phyloP scores from a whole-genome alignment of 495 filamentous ascomycete species.

The Neurospora sp. region DNA sequence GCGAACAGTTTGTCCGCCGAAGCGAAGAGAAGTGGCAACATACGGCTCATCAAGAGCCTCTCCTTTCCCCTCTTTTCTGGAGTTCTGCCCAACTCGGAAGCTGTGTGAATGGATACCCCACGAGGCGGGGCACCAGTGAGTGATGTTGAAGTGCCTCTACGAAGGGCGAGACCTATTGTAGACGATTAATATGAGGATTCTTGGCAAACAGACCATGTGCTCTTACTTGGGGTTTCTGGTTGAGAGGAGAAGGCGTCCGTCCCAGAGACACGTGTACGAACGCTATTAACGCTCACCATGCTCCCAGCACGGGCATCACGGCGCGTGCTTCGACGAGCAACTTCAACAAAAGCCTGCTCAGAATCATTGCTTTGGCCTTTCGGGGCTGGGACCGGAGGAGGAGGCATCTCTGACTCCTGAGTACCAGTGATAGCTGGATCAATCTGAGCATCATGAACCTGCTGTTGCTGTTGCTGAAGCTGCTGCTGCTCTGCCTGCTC shows the following conservation, averaged over 20 bases:
- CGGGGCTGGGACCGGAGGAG: slow-evolving; percentile 11
- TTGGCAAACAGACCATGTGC: neutral
- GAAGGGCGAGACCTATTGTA: neutral
- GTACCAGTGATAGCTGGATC: slow-evolving; percentile 17
- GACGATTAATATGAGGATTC: neutral
- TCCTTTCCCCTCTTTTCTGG: slow-evolving; percentile 1
- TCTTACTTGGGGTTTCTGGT: slow-evolving; percentile 10
- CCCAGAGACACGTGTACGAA: neutral
- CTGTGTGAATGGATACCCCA: neutral
- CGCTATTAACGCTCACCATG: slow-evolving; percentile 13
- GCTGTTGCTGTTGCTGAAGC: neutral
- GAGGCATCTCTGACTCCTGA: slow-evolving; percentile 12
- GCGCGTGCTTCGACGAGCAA: slow-evolving; percentile 11
- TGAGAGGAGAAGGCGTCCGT: slow-evolving; percentile 9
- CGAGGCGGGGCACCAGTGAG: neutral
- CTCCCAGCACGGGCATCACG: slow-evolving; percentile 4
- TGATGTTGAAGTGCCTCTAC: neutral
- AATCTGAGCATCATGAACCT: slow-evolving; percentile 5
- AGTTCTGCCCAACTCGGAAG: neutral
- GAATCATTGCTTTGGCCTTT: slow-evolving; percentile 6
- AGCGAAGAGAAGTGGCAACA: slow-evolving; percentile 3
- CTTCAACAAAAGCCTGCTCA: neutral
- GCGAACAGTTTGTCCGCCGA: slow-evolving; percentile 11
- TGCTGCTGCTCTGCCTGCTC: slow-evolving; percentile 9
- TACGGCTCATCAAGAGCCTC: slow-evolving; percentile 5